These are phyloP conservation scores for Ramaria sp. DNA, from an alignment of 768 basidiomycete genomes.

Conservation along the genomic window DNA sequence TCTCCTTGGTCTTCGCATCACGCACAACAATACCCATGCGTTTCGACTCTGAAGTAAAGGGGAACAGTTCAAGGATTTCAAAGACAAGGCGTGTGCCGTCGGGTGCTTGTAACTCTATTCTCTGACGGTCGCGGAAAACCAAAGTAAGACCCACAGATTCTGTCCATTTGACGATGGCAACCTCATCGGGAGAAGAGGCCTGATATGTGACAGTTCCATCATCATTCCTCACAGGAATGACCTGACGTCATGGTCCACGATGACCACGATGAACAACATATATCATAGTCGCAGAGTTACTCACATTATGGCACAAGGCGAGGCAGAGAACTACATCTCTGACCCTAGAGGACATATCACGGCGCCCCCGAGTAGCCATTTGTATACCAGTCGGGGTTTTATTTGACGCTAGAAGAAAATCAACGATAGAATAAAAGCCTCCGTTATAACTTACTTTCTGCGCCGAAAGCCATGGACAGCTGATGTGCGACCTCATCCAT, in stretches of 20 bases:
- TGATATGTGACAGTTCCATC: conserved; percentile 95
- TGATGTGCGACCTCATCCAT: conserved; percentile 98
- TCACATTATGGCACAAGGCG: conserved; percentile 91
- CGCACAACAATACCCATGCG: conserved; percentile 97
- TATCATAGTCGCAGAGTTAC: conserved; percentile 15
- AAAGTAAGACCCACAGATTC: conserved; percentile 89
- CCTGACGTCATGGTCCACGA: conserved; percentile 35
- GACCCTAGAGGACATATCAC: conserved; percentile 92
- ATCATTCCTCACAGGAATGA: conserved; percentile 91
- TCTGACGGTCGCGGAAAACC: conserved; percentile 78
- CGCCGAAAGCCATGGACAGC: conserved; percentile 74
- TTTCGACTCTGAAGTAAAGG: conserved; percentile 97
- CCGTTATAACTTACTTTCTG: conserved; percentile 30
- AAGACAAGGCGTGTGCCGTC: conserved; percentile 52
- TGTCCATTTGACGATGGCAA: conserved; percentile 97
- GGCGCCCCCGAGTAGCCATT: conserved; percentile 72
- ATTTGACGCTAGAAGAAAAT: not conserved
- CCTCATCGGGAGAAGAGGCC: conserved; percentile 97
- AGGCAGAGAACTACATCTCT: conserved; percentile 88
- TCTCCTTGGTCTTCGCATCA: conserved; percentile 62
- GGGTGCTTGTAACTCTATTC: conserved; percentile 75
- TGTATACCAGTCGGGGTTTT: conserved; percentile 60
- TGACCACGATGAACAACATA: not conserved
- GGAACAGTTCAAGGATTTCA: conserved; percentile 90
- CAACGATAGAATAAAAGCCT: not conserved